Conservation (phyloP, 1,284 basidiomycete species). For the Fomitopsis palustris region DNA sequence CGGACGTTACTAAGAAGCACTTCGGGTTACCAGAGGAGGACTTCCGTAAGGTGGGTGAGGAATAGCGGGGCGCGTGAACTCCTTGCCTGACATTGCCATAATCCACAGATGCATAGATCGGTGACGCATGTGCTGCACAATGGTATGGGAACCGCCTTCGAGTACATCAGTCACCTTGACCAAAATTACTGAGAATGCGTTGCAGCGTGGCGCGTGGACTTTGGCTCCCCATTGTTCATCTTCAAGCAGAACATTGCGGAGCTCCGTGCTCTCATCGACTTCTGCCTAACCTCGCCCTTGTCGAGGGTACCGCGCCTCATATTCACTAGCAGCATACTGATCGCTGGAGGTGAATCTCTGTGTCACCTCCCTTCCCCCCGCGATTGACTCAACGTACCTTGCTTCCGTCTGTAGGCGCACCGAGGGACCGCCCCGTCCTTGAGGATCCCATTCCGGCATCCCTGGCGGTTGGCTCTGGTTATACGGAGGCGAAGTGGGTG, state of each 20-base stretch:
- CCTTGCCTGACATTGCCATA: too few relatives aligned
- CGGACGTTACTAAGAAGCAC: background rate
- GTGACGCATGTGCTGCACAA: constrained; percentile 11
- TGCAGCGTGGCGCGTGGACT: constrained; percentile 9
- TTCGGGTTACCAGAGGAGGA: background rate
- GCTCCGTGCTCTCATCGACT: background rate
- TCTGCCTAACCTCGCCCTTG: background rate
- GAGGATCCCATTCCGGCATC: background rate
- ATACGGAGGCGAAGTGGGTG: constrained; percentile 39
- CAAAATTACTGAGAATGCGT: background rate
- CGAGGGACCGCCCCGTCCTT: background rate
- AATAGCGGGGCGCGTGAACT: too few relatives aligned
- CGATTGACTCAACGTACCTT: background rate
- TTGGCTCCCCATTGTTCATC: background rate
- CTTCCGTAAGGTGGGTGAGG: background rate
- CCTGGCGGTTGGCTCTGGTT: constrained; percentile 31
- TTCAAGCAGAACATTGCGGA: constrained; percentile 4
- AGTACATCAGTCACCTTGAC: too few relatives aligned
- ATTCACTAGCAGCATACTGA: background rate
- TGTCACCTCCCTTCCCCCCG: background rate
- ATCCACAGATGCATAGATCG: constrained; percentile 5
- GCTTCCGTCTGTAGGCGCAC: background rate
- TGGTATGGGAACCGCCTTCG: background rate
- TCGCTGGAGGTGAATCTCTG: background rate
- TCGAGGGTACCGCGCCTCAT: background rate